Conservation (phyloP, 176 grass and related monocot genomes). For the Cenchrus americanus region DNA sequence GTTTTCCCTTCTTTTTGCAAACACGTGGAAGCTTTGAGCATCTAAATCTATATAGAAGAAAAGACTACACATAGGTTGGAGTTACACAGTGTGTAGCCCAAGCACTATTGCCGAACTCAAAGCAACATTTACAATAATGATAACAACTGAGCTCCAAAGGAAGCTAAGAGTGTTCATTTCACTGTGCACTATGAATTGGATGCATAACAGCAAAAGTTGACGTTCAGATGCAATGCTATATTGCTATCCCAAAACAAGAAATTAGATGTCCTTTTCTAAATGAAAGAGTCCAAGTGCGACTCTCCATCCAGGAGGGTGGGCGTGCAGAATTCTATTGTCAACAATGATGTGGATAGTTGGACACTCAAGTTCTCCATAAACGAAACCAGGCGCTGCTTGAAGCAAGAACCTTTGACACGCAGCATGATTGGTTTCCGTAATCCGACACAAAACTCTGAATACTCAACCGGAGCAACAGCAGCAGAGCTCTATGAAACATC, state of each 20-base stretch:
- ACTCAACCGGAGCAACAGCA: too few relatives aligned
- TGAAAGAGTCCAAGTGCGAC: neutral
- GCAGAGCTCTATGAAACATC: too few relatives aligned
- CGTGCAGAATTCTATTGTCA: too few relatives aligned
- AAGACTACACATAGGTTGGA: too few relatives aligned
- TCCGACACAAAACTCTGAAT: neutral
- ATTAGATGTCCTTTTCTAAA: constrained; percentile 5
- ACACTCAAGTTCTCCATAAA: neutral
- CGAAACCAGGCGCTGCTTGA: neutral
- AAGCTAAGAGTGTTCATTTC: neutral
- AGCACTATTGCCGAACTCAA: too few relatives aligned
- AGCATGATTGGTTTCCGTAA: neutral
- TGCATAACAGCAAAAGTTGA: neutral
- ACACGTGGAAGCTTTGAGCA: too few relatives aligned
- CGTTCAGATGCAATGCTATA: neutral
- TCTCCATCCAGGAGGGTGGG: neutral
- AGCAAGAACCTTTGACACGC: neutral
- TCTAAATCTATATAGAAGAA: too few relatives aligned
- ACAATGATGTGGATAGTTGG: neutral
- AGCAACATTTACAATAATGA: too few relatives aligned
- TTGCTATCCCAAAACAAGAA: neutral
- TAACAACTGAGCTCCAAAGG: too few relatives aligned
- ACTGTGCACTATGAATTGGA: neutral
- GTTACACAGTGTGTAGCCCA: too few relatives aligned
- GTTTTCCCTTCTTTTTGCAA: neutral